These are phyloP conservation scores for Diphasiastrum complanatum DNA, from an alignment of 83 land plant genomes.

Conservation along the genomic window DNA sequence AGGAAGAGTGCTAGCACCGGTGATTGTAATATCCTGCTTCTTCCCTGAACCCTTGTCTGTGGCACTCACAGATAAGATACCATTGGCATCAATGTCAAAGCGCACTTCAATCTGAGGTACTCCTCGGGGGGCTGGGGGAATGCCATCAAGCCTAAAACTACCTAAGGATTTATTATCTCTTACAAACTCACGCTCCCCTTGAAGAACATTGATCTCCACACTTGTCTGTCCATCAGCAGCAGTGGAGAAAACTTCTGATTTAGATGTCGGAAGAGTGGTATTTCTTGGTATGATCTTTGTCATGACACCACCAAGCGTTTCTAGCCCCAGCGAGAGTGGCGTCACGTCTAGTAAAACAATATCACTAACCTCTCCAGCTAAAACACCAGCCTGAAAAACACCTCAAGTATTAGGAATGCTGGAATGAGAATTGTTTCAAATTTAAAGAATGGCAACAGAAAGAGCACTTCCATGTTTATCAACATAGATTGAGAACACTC, in stretches of 20 bases:
- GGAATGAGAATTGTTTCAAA: not conserved
- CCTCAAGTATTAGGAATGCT: not conserved
- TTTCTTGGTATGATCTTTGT: slow-evolving; percentile 86
- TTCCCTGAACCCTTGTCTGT: slow-evolving; percentile 65
- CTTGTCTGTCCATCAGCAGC: slow-evolving; percentile 86
- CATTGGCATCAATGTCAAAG: slow-evolving; percentile 80
- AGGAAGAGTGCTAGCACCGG: slow-evolving; percentile 69
- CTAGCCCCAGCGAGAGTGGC: slow-evolving; percentile 73
- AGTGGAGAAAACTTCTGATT: slow-evolving; percentile 88
- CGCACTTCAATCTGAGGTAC: slow-evolving; percentile 79
- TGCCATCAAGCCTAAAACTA: slow-evolving; percentile 67
- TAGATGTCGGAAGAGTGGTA: slow-evolving; percentile 78
- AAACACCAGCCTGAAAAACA: slow-evolving; percentile 19
- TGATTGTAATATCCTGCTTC: slow-evolving; percentile 78
- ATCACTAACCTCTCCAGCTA: slow-evolving; percentile 38
- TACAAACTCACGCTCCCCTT: slow-evolving; percentile 77
- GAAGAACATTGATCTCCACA: slow-evolving; percentile 79
- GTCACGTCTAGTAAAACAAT: slow-evolving; percentile 84
- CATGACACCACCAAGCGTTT: slow-evolving; percentile 92
- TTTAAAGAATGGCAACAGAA: not conserved
- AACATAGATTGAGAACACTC: slow-evolving; percentile 39
- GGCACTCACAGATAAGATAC: slow-evolving; percentile 67
- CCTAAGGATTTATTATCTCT: slow-evolving; percentile 75
- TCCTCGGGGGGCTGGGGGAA: slow-evolving; percentile 83
- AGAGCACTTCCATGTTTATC: not conserved